Evolutionary conservation across 2,329 filamentous ascomycete genomes (phyloP), one percentile per base, ranked within the genome.

Genomic region (Nemania sp.): DNA sequence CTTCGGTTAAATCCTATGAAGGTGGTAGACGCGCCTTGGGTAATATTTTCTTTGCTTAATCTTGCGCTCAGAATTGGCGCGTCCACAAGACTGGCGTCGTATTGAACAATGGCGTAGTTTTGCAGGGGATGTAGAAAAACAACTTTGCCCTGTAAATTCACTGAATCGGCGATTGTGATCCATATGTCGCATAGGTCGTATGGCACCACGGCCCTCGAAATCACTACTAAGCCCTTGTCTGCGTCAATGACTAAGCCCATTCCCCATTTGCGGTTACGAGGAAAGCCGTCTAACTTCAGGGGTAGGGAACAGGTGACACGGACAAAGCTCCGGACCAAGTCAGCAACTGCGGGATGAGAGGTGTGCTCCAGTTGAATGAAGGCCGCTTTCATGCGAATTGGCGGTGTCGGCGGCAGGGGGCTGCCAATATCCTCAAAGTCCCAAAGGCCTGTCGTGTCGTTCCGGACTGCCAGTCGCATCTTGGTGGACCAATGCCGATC

Each of bases 1-100:
- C 97, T 97, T 62, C 95, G 87, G 69, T 99, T 99, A 77, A 96
- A 95, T n/a, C 94, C 95, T 59, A 99, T 89, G 73, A 99, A 99
- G 62, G 96, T 92, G 0, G 92, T 97, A 52, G 93, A 88, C 43
- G 92, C 90, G 30, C 94, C 94, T 75, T 97, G 94, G 46, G 91
- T 92, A 69, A 97, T 91, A 64, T 86, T 85, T 51, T 90, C 84
- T 5, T 80, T 85, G 66, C 91, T 91, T 44, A 99, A 80, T 64
- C 84, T 89, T 4, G 95, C 94, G 60, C 89, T 93, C 76, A 92
- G 84, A 11, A 99, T 92, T 0, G 94, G 92, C 2, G 93, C 94
- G 66, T 96, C 85, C n/a, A 97, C 95, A 15, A 99, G 82, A 33
- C 83, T 85, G 1, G 94, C 90, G 69, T 99, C 93, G 70, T 99